phyloP scores from a whole-genome alignment of 1,284 basidiomycete genomes.

The Trichosporon coremiiforme region DNA sequence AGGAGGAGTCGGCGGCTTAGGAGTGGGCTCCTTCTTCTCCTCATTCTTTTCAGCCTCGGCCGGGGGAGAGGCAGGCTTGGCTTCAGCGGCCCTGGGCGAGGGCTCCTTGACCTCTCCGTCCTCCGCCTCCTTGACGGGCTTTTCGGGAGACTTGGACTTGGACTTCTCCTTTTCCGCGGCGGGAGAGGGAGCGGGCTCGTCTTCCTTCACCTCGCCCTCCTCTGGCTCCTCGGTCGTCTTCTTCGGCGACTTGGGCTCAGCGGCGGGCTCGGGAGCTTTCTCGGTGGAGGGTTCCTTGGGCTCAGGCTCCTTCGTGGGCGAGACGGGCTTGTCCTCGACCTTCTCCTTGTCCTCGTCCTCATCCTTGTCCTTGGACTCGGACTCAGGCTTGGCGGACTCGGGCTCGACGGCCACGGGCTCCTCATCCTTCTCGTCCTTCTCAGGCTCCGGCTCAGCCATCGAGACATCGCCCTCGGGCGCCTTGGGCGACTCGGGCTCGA shows the following conservation, averaged over 20 bases:
- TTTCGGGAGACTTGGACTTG: not conserved
- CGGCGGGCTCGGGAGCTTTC: not conserved
- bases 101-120: not conserved
- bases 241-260: not conserved
- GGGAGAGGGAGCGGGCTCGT: not conserved
- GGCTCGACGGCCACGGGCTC: not conserved
- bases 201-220: slow-evolving; percentile 17
- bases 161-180: not conserved
- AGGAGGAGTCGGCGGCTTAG: not conserved
- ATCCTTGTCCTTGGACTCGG: no score
- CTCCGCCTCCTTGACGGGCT: not conserved
- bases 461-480: slow-evolving; percentile 9
- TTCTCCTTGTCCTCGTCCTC: not conserved
- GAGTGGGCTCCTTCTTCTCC: not conserved
- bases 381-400: not conserved
- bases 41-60: not conserved
- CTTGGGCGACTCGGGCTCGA: not conserved
- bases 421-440: not conserved
- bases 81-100: not conserved
- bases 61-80: not conserved
- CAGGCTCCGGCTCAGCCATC: slow-evolving; percentile 1
- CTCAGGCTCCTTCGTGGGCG: not conserved
- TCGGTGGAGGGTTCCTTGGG: not conserved
- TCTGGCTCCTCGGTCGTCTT: slow-evolving; percentile 8
- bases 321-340: not conserved